phyloP scores from a whole-genome alignment of 306 rosid species.

The Quercus ilex region DNA sequence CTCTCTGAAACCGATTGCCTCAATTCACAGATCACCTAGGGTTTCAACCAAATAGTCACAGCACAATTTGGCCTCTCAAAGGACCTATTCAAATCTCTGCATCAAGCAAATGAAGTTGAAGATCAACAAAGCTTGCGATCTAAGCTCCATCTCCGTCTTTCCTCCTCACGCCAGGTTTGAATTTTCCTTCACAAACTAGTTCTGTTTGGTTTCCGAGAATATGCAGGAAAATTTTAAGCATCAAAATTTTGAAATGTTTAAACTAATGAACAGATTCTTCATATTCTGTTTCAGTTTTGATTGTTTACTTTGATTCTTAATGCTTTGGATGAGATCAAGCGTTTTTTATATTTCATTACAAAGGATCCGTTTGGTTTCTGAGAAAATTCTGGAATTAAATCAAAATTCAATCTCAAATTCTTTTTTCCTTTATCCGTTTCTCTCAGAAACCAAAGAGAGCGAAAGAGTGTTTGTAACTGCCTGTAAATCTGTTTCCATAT shows the following conservation, averaged over 20 bases:
- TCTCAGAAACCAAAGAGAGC: neutral
- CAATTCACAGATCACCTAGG: slow-evolving; percentile 8
- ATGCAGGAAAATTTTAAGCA: neutral
- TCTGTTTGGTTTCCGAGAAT: slow-evolving; percentile 1
- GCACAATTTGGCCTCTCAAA: neutral
- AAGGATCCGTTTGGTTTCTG: slow-evolving; percentile 15
- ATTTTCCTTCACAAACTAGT: neutral
- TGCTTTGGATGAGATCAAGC: neutral
- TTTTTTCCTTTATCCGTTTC: neutral
- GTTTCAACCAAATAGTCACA: neutral
- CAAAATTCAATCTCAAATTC: neutral
- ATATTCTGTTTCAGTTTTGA: neutral
- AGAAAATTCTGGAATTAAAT: slow-evolving; percentile 15
- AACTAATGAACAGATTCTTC: neutral
- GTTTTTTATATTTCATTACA: neutral
- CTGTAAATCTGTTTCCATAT: neutral
- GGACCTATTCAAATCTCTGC: slow-evolving; percentile 2
- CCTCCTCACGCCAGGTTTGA: slow-evolving; percentile 68
- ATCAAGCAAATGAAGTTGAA: slow-evolving; percentile 48
- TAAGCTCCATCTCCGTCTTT: slow-evolving; percentile 83
- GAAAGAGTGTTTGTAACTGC: neutral
- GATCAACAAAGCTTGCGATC: slow-evolving; percentile 90
- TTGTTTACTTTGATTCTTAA: too few relatives aligned
- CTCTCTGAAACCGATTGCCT: neutral
- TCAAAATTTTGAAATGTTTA: neutral